These are phyloP conservation scores for Jimgerdemannia flammicorona DNA, from an alignment of 192 early-diverging fungal genomes.

Conservation along the genomic window DNA sequence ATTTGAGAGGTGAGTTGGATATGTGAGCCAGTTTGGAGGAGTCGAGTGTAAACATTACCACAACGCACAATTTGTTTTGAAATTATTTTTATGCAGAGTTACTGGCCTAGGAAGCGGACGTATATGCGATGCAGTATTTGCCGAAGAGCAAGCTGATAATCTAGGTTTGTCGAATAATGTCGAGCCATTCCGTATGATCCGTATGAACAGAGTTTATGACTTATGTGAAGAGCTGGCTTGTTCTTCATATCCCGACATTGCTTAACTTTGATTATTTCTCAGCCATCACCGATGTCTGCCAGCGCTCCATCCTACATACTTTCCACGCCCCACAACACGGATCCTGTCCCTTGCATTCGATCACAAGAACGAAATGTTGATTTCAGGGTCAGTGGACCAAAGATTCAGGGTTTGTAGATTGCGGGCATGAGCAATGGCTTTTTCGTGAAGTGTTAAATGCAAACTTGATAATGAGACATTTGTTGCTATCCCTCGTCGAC, in stretches of 20 bases:
- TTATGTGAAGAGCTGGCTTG: too few species aligned
- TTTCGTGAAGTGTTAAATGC: too few species aligned
- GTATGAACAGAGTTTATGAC: too few species aligned
- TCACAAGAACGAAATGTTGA: conserved; percentile 45
- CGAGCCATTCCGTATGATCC: neutral
- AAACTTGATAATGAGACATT: too few species aligned
- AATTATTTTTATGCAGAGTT: conserved; percentile 36
- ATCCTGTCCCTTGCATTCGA: conserved; percentile 65
- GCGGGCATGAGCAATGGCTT: neutral
- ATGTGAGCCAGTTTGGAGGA: too few species aligned
- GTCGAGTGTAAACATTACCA: conserved; percentile 7
- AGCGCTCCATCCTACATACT: conserved; percentile 59
- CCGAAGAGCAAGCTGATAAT: conserved; percentile 57
- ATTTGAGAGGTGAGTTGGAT: too few species aligned
- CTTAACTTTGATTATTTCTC: neutral
- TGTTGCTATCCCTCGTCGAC: too few species aligned
- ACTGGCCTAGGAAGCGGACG: conserved; percentile 55
- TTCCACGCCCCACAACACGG: conserved; percentile 61
- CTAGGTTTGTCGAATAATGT: neutral
- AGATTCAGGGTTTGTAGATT: conserved; percentile 51
- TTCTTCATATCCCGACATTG: neutral
- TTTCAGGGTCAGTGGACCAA: conserved; percentile 67
- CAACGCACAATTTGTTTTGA: conserved; percentile 25
- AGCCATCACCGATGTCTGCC: conserved; percentile 72
- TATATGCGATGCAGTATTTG: conserved; percentile 63